Base-by-base conservation (phyloP, 2,329 filamentous ascomycete genomes). In the Ophiocordyceps camponoti-rufipedis region DNA sequence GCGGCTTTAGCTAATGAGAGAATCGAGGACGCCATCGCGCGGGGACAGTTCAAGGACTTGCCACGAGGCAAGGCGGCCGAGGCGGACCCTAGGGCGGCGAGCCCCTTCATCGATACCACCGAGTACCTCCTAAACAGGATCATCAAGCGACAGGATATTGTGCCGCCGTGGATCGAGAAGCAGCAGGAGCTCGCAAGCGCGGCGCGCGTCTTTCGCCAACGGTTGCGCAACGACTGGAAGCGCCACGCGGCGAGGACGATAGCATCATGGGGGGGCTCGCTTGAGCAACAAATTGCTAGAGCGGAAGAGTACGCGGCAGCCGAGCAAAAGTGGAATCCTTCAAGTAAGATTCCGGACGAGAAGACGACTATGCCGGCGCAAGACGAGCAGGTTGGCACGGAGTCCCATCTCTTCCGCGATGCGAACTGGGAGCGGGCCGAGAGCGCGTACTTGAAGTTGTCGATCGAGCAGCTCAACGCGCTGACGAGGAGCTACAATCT, bases 71-170 rank as follows among this genome's bases (percentile, higher is more conserved):
- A 82, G 53, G 80, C 78, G 6, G 70, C 89, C n/a, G 76, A 88
- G 59, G 68, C 82, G n/a, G 88, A 96, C 53, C 68, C 84, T 44
- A 79, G 85, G 51, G 83, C 85, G 1, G 82, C 81, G 53, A 93
- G 82, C 53, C 87, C 91, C 0, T 96, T 94, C 56, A 77, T 96
- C 47, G 86, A 96, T 57, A 96, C 89, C 0, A 96, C 91, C 0
- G 89, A 96, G 62, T 95, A 95, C 59, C 85, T 96, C 54, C 82
- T 96, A 82, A 96, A 98, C 64, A 91, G 93, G 64, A 95, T 96
- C 68, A 95, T 98, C 50, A 85, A 95, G 64, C 82, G 83, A 48
- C 91, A 98, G 62, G 88, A 94, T 18, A 85, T 96, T 48, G 85
- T 94, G 1, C 91, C 91, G 1, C 89, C 89, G 0, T 98, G 91